Evolutionary conservation across 2,329 filamentous ascomycete genomes (phyloP).

Genomic region (Sporothrix euskadiensis): DNA sequence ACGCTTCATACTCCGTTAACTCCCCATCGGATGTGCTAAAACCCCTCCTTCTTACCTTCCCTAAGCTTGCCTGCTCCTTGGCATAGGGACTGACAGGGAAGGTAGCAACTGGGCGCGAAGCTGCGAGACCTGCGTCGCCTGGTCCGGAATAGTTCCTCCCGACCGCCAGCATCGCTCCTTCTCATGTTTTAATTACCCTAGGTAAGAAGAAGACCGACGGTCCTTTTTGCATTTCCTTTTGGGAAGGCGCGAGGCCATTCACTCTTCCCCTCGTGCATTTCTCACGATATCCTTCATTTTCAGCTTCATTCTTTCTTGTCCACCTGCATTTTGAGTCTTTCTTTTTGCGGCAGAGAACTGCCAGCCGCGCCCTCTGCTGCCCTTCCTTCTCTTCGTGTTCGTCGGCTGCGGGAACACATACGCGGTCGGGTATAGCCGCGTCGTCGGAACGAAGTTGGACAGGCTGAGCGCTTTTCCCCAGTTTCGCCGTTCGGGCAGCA

Average conservation of each 20-base stretch:
- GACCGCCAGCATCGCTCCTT: slow-evolving; percentile 18
- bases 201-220: not conserved
- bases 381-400: not conserved
- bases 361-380: not conserved
- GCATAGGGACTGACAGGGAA: slow-evolving; percentile 1
- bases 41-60: not conserved
- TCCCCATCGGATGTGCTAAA: not conserved
- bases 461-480: slow-evolving; percentile 13
- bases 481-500: not conserved
- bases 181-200: not conserved
- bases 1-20: not conserved
- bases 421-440: slow-evolving; percentile 28
- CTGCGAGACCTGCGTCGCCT: not conserved
- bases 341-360: not conserved
- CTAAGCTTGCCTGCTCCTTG: slow-evolving; percentile 9
- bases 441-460: slow-evolving; percentile 5
- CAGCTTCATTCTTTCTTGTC: not conserved
- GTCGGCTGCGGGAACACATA: slow-evolving; percentile 22
- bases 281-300: slow-evolving; percentile 1
- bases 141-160: slow-evolving; percentile 10
- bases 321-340: not conserved
- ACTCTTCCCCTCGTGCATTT: not conserved
- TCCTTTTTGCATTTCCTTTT: not conserved
- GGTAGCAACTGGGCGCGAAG: not conserved
- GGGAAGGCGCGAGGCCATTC: slow-evolving; percentile 13